phyloP scores from a whole-genome alignment of 345 rosid species.

The Sisymbrium altissimum region DNA sequence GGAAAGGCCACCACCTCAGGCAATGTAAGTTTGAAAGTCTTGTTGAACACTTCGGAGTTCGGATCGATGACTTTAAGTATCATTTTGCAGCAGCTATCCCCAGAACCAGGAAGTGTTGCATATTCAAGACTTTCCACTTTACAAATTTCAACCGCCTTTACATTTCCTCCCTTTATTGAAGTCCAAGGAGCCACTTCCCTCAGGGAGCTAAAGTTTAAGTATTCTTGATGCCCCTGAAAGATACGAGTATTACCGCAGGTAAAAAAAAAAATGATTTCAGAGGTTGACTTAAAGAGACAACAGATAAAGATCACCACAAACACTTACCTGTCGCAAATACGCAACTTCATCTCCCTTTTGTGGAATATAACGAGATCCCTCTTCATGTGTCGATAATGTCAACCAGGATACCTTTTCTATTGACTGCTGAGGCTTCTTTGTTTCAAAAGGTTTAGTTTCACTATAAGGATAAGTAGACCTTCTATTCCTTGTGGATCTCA shows the following conservation, averaged over 20 bases:
- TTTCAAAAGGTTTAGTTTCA: conserved; percentile 56
- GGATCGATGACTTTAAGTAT: conserved; percentile 75
- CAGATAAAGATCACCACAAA: background rate
- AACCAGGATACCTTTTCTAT: conserved; percentile 73
- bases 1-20: conserved; percentile 87
- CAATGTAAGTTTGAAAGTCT: conserved; percentile 63
- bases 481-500: conserved; percentile 84
- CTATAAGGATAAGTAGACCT: conserved; percentile 54
- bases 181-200: conserved; percentile 79
- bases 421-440: conserved; percentile 49
- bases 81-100: conserved; percentile 98
- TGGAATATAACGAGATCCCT: conserved; percentile 91
- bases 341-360: conserved; percentile 85
- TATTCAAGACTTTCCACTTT: conserved; percentile 79
- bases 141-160: conserved; percentile 86
- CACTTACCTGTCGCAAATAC: conserved; percentile 84
- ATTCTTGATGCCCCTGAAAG: conserved; percentile 94
- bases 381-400: conserved; percentile 71
- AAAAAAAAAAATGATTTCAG: background rate
- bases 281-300: conserved; percentile 15
- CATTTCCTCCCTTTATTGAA: conserved; percentile 44
- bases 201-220: conserved; percentile 37
- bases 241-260: conserved; percentile 3
- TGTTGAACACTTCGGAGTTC: conserved; percentile 47
- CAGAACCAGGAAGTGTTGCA: conserved; percentile 85